Conservation (phyloP, 352 stramenopile genomes). For the Pythium inflatum region DNA sequence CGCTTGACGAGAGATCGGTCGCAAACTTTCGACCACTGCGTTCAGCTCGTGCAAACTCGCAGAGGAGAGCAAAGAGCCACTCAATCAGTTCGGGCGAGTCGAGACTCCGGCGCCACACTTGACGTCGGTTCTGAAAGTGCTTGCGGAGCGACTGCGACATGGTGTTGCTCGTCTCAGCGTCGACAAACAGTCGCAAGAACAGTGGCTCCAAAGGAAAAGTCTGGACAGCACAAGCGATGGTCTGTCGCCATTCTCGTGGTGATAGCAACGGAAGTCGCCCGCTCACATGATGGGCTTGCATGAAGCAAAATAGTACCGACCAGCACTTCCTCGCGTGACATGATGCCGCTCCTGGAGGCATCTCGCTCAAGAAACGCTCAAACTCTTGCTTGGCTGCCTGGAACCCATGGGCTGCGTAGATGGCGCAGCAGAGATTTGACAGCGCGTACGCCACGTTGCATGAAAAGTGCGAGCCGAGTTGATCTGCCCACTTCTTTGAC, state of each 20-base stretch:
- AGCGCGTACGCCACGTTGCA: slow-evolving; percentile 47
- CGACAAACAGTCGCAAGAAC: slow-evolving; percentile 73
- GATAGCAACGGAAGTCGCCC: slow-evolving; percentile 42
- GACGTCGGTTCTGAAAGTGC: slow-evolving; percentile 55
- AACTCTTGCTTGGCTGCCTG: slow-evolving; percentile 56
- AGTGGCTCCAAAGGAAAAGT: slow-evolving; percentile 49
- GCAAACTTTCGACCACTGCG: slow-evolving; percentile 23
- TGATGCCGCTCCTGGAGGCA: neutral
- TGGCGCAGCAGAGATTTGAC: slow-evolving; percentile 63
- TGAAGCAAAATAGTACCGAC: slow-evolving; percentile 57
- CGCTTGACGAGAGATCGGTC: neutral
- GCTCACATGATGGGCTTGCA: slow-evolving; percentile 56
- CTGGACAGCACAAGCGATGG: slow-evolving; percentile 43
- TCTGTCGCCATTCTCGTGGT: slow-evolving; percentile 57
- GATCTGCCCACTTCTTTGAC: neutral
- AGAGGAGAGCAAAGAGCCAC: slow-evolving; percentile 77
- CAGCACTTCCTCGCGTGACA: slow-evolving; percentile 26
- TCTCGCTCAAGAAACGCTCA: slow-evolving; percentile 27
- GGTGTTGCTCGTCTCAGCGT: slow-evolving; percentile 70
- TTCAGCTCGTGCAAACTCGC: slow-evolving; percentile 64
- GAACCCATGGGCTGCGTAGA: slow-evolving; percentile 61
- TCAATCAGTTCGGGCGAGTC: slow-evolving; percentile 69
- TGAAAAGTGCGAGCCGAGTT: neutral
- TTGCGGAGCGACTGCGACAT: slow-evolving; percentile 73
- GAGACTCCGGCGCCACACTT: slow-evolving; percentile 52